A percentile compares a stretch with the other conserved stretches of the same genome.
phyloP scores from a whole-genome alignment of 106 monocot genomes.

The Platanthera guangdongensis region DNA sequence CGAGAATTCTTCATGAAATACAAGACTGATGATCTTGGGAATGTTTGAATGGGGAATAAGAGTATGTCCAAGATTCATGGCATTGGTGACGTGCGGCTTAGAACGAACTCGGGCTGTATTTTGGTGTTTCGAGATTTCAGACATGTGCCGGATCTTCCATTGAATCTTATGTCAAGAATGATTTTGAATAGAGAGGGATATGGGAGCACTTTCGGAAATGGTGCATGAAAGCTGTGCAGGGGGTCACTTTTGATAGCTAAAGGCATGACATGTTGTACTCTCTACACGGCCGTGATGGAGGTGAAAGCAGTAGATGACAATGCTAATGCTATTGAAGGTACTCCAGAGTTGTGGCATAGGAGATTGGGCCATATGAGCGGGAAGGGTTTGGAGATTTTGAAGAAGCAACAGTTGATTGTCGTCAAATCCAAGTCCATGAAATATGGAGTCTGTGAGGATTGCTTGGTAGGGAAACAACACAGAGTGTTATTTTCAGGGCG shows the following conservation, averaged over 20 bases:
- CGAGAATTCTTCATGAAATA: slow-evolving; percentile 18
- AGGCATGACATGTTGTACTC: slow-evolving; percentile 7
- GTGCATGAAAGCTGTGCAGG: slow-evolving; percentile 16
- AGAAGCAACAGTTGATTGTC: neutral
- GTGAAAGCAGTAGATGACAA: neutral
- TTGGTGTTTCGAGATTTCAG: slow-evolving; percentile 12
- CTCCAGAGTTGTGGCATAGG: too few relatives aligned
- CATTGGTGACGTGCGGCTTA: slow-evolving; percentile 14
- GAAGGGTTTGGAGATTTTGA: too few relatives aligned
- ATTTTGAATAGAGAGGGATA: slow-evolving; percentile 10
- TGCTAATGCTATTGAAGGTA: slow-evolving; percentile 4
- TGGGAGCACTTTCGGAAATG: slow-evolving; percentile 2
- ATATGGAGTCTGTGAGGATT: slow-evolving; percentile 5
- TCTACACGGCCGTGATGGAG: slow-evolving; percentile 5
- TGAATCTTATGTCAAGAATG: slow-evolving; percentile 19
- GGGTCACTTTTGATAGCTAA: slow-evolving; percentile 5
- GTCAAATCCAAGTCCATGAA: neutral
- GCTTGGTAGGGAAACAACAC: neutral
- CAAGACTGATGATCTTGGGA: slow-evolving; percentile 7
- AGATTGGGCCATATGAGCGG: too few relatives aligned
- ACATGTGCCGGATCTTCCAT: slow-evolving; percentile 10
- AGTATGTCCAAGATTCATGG: neutral
- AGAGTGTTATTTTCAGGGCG: too few relatives aligned
- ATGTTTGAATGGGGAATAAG: slow-evolving; percentile 14
- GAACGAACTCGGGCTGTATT: neutral